These are phyloP conservation scores for Wickerhamiella vanderwaltii DNA, from an alignment of 805 yeast genomes.

Conservation along the genomic window DNA sequence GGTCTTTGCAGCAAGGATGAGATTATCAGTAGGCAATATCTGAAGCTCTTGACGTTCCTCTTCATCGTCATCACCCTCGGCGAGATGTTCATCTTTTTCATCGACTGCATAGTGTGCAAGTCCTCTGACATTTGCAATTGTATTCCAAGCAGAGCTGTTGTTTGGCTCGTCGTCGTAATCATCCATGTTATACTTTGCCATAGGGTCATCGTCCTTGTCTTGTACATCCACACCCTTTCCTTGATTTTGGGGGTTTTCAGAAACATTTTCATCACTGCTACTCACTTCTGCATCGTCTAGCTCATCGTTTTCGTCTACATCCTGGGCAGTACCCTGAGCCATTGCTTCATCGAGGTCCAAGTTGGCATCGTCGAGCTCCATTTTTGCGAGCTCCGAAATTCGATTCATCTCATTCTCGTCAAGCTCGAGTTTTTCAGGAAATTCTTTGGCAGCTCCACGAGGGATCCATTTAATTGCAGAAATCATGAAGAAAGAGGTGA, in stretches of 20 bases:
- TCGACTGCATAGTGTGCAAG: constrained; percentile 32
- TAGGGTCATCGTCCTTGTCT: constrained; percentile 9
- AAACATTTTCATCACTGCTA: background rate
- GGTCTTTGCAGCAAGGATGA: constrained; percentile 83
- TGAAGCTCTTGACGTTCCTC: constrained; percentile 80
- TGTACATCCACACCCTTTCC: constrained; percentile 26
- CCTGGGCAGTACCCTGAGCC: constrained; percentile 16
- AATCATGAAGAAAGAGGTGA: constrained; percentile 31
- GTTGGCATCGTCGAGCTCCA: constrained; percentile 67
- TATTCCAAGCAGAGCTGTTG: constrained; percentile 22
- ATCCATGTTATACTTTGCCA: constrained; percentile 30
- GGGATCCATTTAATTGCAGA: constrained; percentile 95
- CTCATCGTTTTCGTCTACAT: constrained; percentile 14
- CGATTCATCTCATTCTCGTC: constrained; percentile 89
- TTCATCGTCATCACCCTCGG: constrained; percentile 38
- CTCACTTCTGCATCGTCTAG: constrained; percentile 5
- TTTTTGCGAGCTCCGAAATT: constrained; percentile 70
- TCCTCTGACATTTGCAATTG: constrained; percentile 35
- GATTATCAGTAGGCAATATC: constrained; percentile 78
- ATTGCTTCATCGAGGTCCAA: constrained; percentile 45
- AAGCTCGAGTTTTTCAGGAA: constrained; percentile 77
- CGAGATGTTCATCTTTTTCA: constrained; percentile 47
- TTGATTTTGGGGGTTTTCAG: constrained; percentile 12
- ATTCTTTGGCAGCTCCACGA: constrained; percentile 86
- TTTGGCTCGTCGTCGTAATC: constrained; percentile 34